phyloP scores from a whole-genome alignment of 768 basidiomycete genomes.

The Boletus bicolor region DNA sequence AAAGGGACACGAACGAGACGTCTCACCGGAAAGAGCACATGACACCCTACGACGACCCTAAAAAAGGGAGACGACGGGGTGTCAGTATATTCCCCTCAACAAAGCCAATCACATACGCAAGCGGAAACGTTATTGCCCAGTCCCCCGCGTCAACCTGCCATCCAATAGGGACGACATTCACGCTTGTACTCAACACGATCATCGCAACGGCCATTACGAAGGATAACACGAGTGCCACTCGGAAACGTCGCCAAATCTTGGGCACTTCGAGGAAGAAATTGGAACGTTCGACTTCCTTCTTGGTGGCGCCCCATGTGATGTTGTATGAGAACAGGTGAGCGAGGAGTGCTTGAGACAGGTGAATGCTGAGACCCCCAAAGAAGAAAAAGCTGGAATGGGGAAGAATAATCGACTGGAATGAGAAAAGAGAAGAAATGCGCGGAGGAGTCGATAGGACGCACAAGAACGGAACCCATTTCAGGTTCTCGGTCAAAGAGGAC shows the following conservation, averaged over 20 bases:
- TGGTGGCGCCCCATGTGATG: constrained; percentile 57
- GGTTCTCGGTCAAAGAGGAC: constrained; percentile 25
- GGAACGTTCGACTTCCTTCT: constrained; percentile 85
- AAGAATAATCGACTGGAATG: not conserved
- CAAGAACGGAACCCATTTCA: constrained; percentile 39
- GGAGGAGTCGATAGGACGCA: constrained; percentile 5
- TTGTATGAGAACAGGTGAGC: constrained; percentile 60
- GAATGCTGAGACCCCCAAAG: constrained; percentile 54
- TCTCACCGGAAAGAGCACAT: constrained; percentile 74
- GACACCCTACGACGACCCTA: constrained; percentile 54
- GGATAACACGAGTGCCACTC: constrained; percentile 55
- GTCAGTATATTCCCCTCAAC: not conserved
- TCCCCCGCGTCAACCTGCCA: constrained; percentile 60
- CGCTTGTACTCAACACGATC: constrained; percentile 48
- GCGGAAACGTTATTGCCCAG: constrained; percentile 75
- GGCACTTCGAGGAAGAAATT: constrained; percentile 93
- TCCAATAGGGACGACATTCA: constrained; percentile 50
- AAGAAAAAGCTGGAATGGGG: constrained; percentile 40
- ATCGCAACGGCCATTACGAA: constrained; percentile 49
- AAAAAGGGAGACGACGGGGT: not conserved
- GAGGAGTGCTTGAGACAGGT: constrained; percentile 49
- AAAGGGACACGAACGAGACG: not conserved
- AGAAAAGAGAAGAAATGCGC: not conserved
- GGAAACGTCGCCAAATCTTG: constrained; percentile 76
- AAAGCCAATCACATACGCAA: constrained; percentile 41